phyloP scores from a whole-genome alignment of 2,329 filamentous ascomycete species.

The Botryosphaeria dothidea region DNA sequence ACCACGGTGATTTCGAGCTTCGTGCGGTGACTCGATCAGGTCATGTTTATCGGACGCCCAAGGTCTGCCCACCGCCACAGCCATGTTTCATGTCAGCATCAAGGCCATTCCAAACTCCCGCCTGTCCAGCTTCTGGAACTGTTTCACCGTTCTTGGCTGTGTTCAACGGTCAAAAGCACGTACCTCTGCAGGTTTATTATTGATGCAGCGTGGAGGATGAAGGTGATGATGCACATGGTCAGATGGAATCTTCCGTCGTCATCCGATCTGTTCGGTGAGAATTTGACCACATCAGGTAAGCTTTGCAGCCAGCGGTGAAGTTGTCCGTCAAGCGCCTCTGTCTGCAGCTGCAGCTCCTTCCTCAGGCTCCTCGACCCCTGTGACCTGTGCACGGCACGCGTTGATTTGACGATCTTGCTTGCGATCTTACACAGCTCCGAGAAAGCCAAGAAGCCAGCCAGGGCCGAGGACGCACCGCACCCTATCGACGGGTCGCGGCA shows the following conservation, averaged over 20 bases:
- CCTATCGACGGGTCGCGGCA: not conserved
- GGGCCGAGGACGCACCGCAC: not conserved
- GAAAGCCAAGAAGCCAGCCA: not conserved
- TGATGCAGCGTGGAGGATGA: constrained; percentile 1
- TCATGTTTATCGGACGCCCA: constrained; percentile 9
- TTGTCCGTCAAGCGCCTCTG: not conserved
- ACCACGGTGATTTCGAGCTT: not conserved
- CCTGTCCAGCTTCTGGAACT: not conserved
- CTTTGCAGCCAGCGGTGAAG: not conserved
- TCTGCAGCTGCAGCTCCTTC: not conserved
- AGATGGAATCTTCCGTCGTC: not conserved
- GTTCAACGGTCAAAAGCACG: not conserved
- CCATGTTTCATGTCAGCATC: not conserved
- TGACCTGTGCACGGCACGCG: not conserved
- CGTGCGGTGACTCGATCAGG: not conserved
- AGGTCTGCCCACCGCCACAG: not conserved
- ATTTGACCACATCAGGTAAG: not conserved
- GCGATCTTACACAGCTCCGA: constrained; percentile 7
- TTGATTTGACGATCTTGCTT: constrained; percentile 1
- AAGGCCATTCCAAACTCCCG: not conserved
- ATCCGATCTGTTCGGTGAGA: constrained; percentile 1
- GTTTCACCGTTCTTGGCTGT: not conserved
- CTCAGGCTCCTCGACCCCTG: not conserved
- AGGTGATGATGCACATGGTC: constrained; percentile 10
- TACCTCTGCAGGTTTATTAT: constrained; percentile 4